These are phyloP conservation scores for Lepidium africanum DNA, from an alignment of 345 rosid species.

Conservation along the genomic window DNA sequence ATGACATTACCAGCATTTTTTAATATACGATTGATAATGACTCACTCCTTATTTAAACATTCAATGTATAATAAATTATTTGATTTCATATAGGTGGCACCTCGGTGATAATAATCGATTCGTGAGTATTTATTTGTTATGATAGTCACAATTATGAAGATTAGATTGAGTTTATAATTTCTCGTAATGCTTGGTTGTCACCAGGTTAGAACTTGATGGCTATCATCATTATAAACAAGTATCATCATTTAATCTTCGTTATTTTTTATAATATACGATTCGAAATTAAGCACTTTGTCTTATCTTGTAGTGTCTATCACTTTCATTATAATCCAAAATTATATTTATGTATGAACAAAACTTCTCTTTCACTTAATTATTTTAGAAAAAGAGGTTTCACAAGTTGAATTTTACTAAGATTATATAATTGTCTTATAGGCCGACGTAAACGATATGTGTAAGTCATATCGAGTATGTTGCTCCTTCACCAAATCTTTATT, in stretches of 20 bases:
- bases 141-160: not conserved
- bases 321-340: conserved; percentile 13
- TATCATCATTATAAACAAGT: conserved; percentile 6
- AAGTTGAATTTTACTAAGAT: not conserved
- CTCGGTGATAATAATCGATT: not conserved
- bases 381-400: not conserved
- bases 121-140: conserved; percentile 4
- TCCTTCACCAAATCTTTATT: too few relatives aligned
- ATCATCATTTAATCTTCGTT: conserved; percentile 2
- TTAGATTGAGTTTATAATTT: not conserved
- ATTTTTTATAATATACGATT: conserved; percentile 1
- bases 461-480: not conserved
- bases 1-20: not conserved
- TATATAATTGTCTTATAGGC: conserved; percentile 5
- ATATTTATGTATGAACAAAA: conserved; percentile 15
- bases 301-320: not conserved
- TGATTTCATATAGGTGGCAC: conserved; percentile 6
- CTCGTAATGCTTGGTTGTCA: conserved; percentile 15
- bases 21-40: not conserved
- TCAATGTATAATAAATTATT: not conserved
- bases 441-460: not conserved
- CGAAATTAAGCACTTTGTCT: conserved; percentile 11
- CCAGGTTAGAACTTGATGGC: conserved; percentile 9
- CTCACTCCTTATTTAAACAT: not conserved
- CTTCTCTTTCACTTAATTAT: conserved; percentile 3